Conservation (phyloP, 768 basidiomycete genomes). For the Pholiota microspora region DNA sequence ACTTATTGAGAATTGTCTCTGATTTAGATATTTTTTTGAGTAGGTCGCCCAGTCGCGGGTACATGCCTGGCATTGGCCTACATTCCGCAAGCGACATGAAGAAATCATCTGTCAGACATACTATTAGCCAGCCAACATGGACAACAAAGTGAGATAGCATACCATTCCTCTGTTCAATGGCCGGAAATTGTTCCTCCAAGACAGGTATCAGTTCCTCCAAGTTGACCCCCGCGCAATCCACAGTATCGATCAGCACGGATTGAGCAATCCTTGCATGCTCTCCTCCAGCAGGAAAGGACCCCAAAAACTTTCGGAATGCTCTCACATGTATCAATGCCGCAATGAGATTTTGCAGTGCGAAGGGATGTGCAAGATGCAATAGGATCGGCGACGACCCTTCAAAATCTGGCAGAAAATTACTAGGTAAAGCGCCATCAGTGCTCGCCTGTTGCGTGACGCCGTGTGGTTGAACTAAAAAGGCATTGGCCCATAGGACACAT, state of each 20-base stretch:
- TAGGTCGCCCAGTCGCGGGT: slow-evolving; percentile 38
- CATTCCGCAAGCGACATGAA: slow-evolving; percentile 59
- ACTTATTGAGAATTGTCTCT: slow-evolving; percentile 52
- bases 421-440: neutral
- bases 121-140: neutral
- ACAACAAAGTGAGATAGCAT: slow-evolving; percentile 12
- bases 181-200: slow-evolving; percentile 37
- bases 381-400: slow-evolving; percentile 34
- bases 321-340: slow-evolving; percentile 55
- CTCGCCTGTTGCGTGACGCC: no score
- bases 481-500: slow-evolving; percentile 40
- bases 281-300: slow-evolving; percentile 49
- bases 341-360: slow-evolving; percentile 49
- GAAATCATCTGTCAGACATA: slow-evolving; percentile 48
- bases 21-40: slow-evolving; percentile 47
- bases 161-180: slow-evolving; percentile 33
- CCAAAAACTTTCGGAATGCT: slow-evolving; percentile 53
- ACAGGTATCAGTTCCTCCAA: slow-evolving; percentile 48
- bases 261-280: slow-evolving; percentile 67
- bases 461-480: slow-evolving; percentile 6
- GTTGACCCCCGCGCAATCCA: slow-evolving; percentile 66
- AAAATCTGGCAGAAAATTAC: neutral
- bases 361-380: slow-evolving; percentile 63
- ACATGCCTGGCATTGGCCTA: slow-evolving; percentile 48
- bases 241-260: slow-evolving; percentile 57